Conservation (phyloP, 164 flowering plant species). For the Liriodendron chinense region DNA sequence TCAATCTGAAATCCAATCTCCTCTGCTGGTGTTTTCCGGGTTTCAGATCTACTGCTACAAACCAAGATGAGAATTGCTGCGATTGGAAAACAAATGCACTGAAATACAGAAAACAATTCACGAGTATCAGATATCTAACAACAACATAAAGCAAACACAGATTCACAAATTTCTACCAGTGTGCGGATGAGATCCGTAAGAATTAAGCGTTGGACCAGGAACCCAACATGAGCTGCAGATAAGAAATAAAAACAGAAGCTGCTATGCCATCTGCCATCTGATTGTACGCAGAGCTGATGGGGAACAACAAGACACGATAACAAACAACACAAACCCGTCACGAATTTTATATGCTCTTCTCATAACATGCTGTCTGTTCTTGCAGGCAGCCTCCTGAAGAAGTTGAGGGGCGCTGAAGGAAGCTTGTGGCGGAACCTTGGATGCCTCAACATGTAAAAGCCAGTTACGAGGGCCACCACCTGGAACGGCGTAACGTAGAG, state of each 20-base stretch:
- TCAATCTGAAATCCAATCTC: too few relatives aligned
- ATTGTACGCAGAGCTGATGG: background rate
- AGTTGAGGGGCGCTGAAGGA: constrained; percentile 45
- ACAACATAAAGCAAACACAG: too few relatives aligned
- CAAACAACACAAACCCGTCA: background rate
- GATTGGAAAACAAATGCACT: too few relatives aligned
- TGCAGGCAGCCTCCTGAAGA: constrained; percentile 59
- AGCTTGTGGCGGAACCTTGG: constrained; percentile 44
- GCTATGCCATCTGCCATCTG: constrained; percentile 13
- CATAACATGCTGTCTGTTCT: constrained; percentile 54
- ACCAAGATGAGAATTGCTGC: too few relatives aligned
- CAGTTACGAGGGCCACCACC: constrained; percentile 17
- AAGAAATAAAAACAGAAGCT: constrained; percentile 13
- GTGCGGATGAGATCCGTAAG: too few relatives aligned
- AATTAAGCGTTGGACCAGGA: constrained; percentile 20
- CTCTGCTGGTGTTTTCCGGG: too few relatives aligned
- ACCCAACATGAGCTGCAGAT: constrained; percentile 15
- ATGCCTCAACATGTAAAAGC: constrained; percentile 48
- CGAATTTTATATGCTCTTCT: background rate
- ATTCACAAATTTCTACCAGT: too few relatives aligned
- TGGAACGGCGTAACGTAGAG: constrained; percentile 28
- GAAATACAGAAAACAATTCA: too few relatives aligned
- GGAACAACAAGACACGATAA: background rate
- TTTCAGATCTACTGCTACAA: too few relatives aligned
- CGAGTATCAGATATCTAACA: too few relatives aligned